Evolutionary conservation across 805 yeast genomes (phyloP).

Genomic region (Saturnispora bothae): DNA sequence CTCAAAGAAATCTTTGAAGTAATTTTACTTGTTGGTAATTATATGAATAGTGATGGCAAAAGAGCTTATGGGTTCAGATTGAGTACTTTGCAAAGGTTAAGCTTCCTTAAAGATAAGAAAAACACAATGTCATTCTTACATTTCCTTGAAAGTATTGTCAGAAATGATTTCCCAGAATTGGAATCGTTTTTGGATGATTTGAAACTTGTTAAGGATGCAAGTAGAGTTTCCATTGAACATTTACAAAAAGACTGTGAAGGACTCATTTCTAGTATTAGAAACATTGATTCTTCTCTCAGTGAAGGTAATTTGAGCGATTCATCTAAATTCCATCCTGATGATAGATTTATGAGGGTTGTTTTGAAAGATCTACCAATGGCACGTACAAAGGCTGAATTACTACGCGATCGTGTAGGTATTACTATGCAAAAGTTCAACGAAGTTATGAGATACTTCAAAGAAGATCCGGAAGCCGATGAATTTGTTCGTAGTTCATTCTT

Average conservation of each 20-base stretch:
- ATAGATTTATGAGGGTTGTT: constrained; percentile 52
- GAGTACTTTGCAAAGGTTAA: constrained; percentile 79
- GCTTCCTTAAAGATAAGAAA: constrained; percentile 80
- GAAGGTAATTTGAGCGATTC: constrained; percentile 83
- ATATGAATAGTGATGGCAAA: constrained; percentile 87
- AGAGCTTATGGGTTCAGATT: constrained; percentile 90
- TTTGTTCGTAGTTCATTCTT: constrained; percentile 62
- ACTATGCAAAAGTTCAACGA: constrained; percentile 57
- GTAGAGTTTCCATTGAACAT: constrained; percentile 76
- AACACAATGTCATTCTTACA: constrained; percentile 85
- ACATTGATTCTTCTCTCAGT: constrained; percentile 63
- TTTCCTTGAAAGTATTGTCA: constrained; percentile 80
- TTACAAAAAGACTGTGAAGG: constrained; percentile 61
- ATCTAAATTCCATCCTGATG: constrained; percentile 71
- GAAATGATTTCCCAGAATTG: constrained; percentile 73
- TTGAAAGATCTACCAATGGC: constrained; percentile 67
- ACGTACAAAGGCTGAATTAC: constrained; percentile 50
- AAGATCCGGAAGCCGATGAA: constrained; percentile 57
- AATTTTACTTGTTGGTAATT: constrained; percentile 86
- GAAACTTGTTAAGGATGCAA: constrained; percentile 44
- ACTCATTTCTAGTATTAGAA: constrained; percentile 49
- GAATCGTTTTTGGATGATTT: constrained; percentile 68
- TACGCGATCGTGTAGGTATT: constrained; percentile 52
- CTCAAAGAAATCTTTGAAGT: constrained; percentile 69
- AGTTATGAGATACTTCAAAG: constrained; percentile 83